Base-by-base conservation (phyloP, 768 basidiomycete species). In the Tephrocybe sp. region DNA sequence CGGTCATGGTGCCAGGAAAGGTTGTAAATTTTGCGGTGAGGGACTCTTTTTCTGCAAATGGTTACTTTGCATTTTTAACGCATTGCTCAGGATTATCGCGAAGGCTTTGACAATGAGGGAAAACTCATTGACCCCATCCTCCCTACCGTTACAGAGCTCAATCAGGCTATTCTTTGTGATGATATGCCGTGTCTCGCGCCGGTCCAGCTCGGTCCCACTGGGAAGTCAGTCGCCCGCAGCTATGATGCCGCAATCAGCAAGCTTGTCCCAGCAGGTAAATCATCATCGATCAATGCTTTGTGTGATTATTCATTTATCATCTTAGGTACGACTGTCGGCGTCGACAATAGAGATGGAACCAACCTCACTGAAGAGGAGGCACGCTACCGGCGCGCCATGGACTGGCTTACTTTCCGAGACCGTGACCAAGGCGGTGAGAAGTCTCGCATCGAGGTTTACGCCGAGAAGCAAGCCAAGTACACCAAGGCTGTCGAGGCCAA, bases 231-330 rank as follows among this genome's bases (percentile, higher is more conserved):
- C 16, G 47, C 47, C 6, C 47, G 47, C 13, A 49, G 47, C 23
- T 49, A 49, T 16, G 47, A 41, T 31, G 47, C 47, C 1, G 47
- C 47, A 3, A 30, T 49, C 25, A 42, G 47, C 29, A 49, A 49
- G 29, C 33, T 49, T 6, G 25, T 49, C 21, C 47, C 47, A 23
- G 30, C 39, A 15, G 47, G 47, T 49, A 15, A 5, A 11, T 29
- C 5, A 11, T 11, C 27, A 29, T 29, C 6, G 19, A n/a, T 30
- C 25, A 2, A 27, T 47, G 15, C 45, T 22, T 1, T 19, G 8
- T 15, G 36, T 19, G 18, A 36, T 47, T 27, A 31, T 11, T 18
- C 42, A 13, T 9, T 15, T 13, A 3, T 31, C 18, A 18, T 11
- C 11, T 44, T 16, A 50, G 49, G 49, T 6, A 50, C 49, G 6